Evolutionary conservation across 2,329 filamentous ascomycete genomes (phyloP).

Genomic region (Tolypocladium endophyticum): DNA sequence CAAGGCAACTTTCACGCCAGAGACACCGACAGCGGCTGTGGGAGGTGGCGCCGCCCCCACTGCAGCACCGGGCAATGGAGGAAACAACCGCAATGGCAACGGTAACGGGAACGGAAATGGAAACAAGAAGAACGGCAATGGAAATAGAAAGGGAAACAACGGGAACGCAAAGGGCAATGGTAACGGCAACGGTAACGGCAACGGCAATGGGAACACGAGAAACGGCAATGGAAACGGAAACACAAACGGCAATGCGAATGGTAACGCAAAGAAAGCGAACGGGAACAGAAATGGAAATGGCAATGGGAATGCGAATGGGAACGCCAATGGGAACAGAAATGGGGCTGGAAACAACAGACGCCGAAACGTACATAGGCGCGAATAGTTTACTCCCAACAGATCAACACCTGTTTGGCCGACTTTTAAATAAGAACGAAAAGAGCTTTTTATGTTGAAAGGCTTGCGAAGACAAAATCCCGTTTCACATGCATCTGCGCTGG

Average conservation of each 20-base stretch:
- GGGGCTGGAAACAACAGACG: neutral
- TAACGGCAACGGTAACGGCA: neutral
- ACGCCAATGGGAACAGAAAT: neutral
- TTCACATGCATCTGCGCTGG: neutral
- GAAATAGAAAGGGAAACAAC: neutral
- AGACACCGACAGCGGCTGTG: constrained; percentile 18
- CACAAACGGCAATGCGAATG: neutral
- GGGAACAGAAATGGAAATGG: constrained; percentile 6
- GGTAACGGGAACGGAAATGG: neutral
- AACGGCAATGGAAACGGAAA: neutral
- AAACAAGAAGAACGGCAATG: neutral
- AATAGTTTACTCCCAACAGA: neutral
- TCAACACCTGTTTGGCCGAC: neutral
- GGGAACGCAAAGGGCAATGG: neutral
- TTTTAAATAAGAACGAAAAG: neutral
- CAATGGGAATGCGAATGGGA: neutral
- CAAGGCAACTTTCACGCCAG: constrained; percentile 17
- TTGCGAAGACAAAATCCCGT: neutral
- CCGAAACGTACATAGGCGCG: neutral
- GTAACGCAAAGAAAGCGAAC: constrained; percentile 2
- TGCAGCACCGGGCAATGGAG: neutral
- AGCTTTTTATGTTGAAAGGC: no score
- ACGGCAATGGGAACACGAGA: neutral
- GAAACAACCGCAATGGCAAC: constrained; percentile 4
- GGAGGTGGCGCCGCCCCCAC: neutral